Evolutionary conservation across 352 stramenopile species (phyloP).

Genomic region (Blastocystis sp.): DNA sequence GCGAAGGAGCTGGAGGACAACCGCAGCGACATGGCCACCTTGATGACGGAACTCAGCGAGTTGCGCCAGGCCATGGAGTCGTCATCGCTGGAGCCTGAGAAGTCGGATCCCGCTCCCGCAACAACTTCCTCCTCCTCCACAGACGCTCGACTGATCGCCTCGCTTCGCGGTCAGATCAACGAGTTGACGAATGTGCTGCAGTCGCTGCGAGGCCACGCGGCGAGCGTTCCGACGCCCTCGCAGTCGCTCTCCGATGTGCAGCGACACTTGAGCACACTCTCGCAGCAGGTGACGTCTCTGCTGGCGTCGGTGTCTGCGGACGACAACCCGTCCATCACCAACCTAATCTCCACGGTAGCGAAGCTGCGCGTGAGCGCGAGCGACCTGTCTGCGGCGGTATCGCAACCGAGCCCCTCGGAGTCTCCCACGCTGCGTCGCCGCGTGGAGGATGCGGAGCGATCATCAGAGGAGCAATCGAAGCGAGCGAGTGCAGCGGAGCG

Average conservation of each 20-base stretch:
- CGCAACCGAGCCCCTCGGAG: not conserved
- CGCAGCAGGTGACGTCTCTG: not conserved
- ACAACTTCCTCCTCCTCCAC: not conserved
- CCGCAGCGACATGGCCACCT: not conserved
- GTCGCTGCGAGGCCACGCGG: not conserved
- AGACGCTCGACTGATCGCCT: not conserved
- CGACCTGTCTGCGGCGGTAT: not conserved
- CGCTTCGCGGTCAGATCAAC: not conserved
- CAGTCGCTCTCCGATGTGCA: not conserved
- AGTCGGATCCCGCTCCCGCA: not conserved
- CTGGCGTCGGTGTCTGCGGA: not conserved
- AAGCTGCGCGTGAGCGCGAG: not conserved
- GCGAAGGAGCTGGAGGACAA: conserved; percentile 53
- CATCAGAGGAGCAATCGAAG: not conserved
- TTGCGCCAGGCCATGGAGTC: conserved; percentile 14
- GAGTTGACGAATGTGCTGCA: not conserved
- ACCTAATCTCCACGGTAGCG: not conserved
- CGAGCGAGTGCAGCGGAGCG: not conserved
- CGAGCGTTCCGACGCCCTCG: not conserved
- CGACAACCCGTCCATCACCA: not conserved
- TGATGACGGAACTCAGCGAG: conserved; percentile 37
- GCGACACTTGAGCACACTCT: not conserved
- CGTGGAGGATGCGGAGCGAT: not conserved
- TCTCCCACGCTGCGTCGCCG: not conserved
- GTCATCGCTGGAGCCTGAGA: no score